A percentile compares a stretch with the other conserved stretches of the same genome.
Conservation (phyloP, 345 rosid species). For the Camelina sativa region DNA sequence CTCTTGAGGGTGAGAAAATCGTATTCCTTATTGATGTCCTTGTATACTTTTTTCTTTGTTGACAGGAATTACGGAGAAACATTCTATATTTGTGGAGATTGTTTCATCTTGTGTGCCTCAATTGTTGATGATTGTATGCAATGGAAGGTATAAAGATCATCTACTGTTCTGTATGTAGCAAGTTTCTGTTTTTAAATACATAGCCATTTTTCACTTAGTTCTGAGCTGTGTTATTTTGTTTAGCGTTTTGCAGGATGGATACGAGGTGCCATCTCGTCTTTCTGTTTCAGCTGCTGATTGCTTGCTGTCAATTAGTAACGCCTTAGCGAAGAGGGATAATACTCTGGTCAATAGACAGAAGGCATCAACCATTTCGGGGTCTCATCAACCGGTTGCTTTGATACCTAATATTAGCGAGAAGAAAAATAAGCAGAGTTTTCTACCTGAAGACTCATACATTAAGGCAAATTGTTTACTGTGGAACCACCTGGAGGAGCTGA, state of each 20-base stretch:
- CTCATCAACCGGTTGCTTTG: constrained; percentile 45
- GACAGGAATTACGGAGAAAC: constrained; percentile 73
- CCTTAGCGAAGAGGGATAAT: constrained; percentile 64
- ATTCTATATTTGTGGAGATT: constrained; percentile 56
- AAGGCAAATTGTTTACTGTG: constrained; percentile 60
- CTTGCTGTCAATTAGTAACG: constrained; percentile 67
- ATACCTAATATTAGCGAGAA: constrained; percentile 43
- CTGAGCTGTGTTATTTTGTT: constrained; percentile 36
- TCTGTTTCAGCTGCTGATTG: constrained; percentile 92
- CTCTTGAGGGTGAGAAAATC: background rate
- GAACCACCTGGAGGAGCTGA: constrained; percentile 62
- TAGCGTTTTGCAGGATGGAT: constrained; percentile 75
- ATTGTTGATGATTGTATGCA: constrained; percentile 49
- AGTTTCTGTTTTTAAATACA: constrained; percentile 3
- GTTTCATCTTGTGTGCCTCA: constrained; percentile 60
- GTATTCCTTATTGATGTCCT: background rate
- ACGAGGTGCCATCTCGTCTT: constrained; percentile 88
- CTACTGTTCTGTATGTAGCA: constrained; percentile 2
- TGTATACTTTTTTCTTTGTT: constrained; percentile 12
- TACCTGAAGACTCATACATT: constrained; percentile 40
- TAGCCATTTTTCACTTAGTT: constrained; percentile 3
- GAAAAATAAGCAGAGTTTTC: constrained; percentile 46
- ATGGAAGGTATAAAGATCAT: constrained; percentile 61
- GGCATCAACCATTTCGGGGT: constrained; percentile 42
- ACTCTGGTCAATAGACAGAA: constrained; percentile 46